Evolutionary conservation across 345 rosid species (phyloP).

Genomic region (Bruguiera sexangula): DNA sequence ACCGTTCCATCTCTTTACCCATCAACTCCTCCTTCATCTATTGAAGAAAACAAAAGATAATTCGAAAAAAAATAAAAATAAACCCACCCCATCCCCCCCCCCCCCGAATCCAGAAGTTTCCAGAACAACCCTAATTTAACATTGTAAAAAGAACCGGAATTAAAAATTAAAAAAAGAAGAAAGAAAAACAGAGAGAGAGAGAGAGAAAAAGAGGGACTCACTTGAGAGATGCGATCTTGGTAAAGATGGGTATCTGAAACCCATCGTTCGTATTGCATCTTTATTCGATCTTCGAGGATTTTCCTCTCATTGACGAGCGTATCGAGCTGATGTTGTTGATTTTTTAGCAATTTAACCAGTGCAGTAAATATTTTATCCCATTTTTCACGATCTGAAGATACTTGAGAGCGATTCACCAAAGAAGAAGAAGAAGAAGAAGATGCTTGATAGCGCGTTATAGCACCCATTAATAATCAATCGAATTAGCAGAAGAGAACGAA

Average conservation of each 20-base stretch:
- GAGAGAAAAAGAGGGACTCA: not conserved
- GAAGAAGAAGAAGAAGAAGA: not conserved
- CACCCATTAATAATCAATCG: too few relatives aligned
- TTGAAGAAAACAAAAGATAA: constrained; percentile 4
- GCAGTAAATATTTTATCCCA: constrained; percentile 56
- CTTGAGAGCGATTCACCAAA: constrained; percentile 16
- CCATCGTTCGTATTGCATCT: constrained; percentile 42
- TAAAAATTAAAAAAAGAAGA: not conserved
- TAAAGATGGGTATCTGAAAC: constrained; percentile 42
- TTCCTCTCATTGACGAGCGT: constrained; percentile 56
- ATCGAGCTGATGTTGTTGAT: constrained; percentile 64
- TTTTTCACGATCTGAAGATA: constrained; percentile 43
- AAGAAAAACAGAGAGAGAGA: too few relatives aligned
- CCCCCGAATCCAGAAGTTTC: constrained; percentile 10
- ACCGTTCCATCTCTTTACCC: constrained; percentile 41
- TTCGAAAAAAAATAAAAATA: not conserved
- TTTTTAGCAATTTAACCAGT: constrained; percentile 45
- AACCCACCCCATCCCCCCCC: not conserved
- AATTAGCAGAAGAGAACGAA: too few relatives aligned
- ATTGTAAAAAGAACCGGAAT: constrained; percentile 11
- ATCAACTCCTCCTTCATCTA: constrained; percentile 45
- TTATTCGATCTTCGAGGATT: constrained; percentile 50
- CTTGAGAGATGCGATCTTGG: constrained; percentile 53
- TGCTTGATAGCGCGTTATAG: not conserved
- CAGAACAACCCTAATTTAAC: constrained; percentile 32